Conservation (phyloP, 1,284 basidiomycete genomes). For the Xerocomus minutiporus region DNA sequence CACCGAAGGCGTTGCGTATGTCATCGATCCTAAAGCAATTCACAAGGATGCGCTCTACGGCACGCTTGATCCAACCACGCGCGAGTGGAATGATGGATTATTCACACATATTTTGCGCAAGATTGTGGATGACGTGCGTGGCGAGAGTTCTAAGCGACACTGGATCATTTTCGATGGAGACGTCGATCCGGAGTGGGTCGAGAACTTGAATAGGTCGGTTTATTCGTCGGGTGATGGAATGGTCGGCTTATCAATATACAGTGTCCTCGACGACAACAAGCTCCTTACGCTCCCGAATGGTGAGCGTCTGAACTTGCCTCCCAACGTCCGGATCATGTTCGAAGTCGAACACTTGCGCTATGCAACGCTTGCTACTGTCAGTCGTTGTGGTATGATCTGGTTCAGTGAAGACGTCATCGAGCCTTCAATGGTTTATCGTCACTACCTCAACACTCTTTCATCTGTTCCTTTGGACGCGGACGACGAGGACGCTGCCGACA, state of each 20-base stretch:
- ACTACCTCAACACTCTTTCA: slow-evolving; percentile 81
- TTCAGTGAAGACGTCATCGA: slow-evolving; percentile 96
- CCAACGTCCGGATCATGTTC: slow-evolving; percentile 99
- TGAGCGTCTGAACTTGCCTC: slow-evolving; percentile 94
- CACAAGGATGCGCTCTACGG: slow-evolving; percentile 98
- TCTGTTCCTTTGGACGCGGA: slow-evolving; percentile 83
- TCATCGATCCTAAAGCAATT: slow-evolving; percentile 99
- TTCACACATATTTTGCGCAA: slow-evolving; percentile 98
- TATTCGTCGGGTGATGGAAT: slow-evolving; percentile 1
- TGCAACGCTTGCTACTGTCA: slow-evolving; percentile 97
- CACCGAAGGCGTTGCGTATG: slow-evolving; percentile 88
- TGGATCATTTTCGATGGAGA: slow-evolving; percentile 99
- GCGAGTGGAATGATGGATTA: slow-evolving; percentile 99
- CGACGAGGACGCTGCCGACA: slow-evolving; percentile 76
- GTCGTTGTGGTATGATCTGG: slow-evolving; percentile 99
- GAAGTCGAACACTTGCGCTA: slow-evolving; percentile 98
- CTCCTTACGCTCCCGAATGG: slow-evolving; percentile 96
- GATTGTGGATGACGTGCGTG: slow-evolving; percentile 97
- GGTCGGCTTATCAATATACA: slow-evolving; percentile 34
- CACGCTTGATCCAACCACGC: slow-evolving; percentile 93
- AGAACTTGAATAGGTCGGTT: slow-evolving; percentile 93
- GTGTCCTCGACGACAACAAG: slow-evolving; percentile 99
- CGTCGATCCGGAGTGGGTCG: slow-evolving; percentile 99
- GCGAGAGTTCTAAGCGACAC: slow-evolving; percentile 93
- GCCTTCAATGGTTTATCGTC: slow-evolving; percentile 85